Conservation (phyloP, 805 yeast genomes). For the Hanseniaspora thailandica region DNA sequence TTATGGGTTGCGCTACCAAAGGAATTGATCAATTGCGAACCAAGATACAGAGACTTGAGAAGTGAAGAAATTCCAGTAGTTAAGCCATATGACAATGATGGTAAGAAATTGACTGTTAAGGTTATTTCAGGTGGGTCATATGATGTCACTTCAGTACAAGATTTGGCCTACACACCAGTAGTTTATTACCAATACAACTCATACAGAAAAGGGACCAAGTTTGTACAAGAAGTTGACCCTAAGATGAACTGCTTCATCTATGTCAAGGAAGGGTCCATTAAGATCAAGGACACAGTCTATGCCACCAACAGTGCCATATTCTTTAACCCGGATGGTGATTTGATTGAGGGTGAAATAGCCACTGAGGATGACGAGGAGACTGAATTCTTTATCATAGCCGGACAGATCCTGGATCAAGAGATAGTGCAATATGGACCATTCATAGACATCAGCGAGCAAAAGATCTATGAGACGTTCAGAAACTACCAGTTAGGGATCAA, state of each 20-base stretch:
- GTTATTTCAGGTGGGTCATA: conserved; percentile 70
- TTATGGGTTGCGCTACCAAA: conserved; percentile 79
- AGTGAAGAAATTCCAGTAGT: conserved; percentile 60
- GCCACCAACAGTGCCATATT: conserved; percentile 44
- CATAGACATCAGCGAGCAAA: conserved; percentile 59
- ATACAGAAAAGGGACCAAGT: conserved; percentile 48
- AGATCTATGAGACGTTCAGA: conserved; percentile 54
- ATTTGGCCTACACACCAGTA: conserved; percentile 73
- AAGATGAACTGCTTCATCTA: conserved; percentile 63
- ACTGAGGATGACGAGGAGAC: conserved; percentile 29
- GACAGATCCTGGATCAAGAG: conserved; percentile 59
- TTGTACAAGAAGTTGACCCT: conserved; percentile 46
- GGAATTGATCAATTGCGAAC: conserved; percentile 47
- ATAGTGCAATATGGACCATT: conserved; percentile 86
- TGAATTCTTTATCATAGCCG: conserved; percentile 65
- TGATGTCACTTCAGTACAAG: conserved; percentile 62
- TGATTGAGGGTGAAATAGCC: conserved; percentile 43
- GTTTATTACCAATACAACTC: conserved; percentile 57
- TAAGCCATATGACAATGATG: conserved; percentile 50
- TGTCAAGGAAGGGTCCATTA: conserved; percentile 48
- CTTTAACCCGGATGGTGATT: conserved; percentile 59
- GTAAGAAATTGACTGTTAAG: conserved; percentile 33
- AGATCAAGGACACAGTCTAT: conserved; percentile 34
- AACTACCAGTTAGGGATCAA: conserved; percentile 59
- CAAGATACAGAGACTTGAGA: conserved; percentile 68